These are phyloP conservation scores for Paxillus involutus DNA, from an alignment of 768 basidiomycete species.

Conservation along the genomic window DNA sequence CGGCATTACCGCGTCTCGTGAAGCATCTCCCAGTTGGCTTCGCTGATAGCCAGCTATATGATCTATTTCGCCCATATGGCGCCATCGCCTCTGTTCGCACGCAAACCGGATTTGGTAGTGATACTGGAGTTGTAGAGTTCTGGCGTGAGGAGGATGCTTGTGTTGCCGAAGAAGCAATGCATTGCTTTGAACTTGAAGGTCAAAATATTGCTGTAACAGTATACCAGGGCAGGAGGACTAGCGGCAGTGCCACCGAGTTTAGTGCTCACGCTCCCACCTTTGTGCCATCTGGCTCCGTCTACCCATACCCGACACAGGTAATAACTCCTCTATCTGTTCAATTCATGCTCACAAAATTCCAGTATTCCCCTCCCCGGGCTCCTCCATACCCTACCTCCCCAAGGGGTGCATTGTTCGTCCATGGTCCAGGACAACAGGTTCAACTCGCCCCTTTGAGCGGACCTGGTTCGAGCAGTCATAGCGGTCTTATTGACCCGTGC, in stretches of 20 bases:
- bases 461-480: conserved; percentile 80
- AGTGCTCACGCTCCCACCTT: conserved; percentile 74
- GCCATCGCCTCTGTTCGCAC: conserved; percentile 77
- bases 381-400: conserved; percentile 45
- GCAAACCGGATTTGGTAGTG: conserved; percentile 73
- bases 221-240: conserved; percentile 64
- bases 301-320: conserved; percentile 64
- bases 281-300: conserved; percentile 68
- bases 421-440: conserved; percentile 89
- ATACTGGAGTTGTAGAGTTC: conserved; percentile 80
- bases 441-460: conserved; percentile 74
- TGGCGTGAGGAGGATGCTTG: conserved; percentile 87
- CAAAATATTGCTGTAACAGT: conserved; percentile 83
- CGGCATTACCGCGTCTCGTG: conserved; percentile 75
- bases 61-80: conserved; percentile 82
- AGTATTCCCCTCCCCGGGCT: conserved; percentile 72
- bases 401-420: conserved; percentile 56
- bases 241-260: conserved; percentile 61
- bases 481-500: conserved; percentile 87
- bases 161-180: conserved; percentile 76
- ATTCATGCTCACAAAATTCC: conserved; percentile 2
- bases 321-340: conserved; percentile 12
- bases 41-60: conserved; percentile 75
- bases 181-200: conserved; percentile 80
- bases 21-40: conserved; percentile 76